A percentile compares a stretch with the other conserved stretches of the same genome.
phyloP scores from a whole-genome alignment of 129 eudicot genomes.

The Silybum marianum region DNA sequence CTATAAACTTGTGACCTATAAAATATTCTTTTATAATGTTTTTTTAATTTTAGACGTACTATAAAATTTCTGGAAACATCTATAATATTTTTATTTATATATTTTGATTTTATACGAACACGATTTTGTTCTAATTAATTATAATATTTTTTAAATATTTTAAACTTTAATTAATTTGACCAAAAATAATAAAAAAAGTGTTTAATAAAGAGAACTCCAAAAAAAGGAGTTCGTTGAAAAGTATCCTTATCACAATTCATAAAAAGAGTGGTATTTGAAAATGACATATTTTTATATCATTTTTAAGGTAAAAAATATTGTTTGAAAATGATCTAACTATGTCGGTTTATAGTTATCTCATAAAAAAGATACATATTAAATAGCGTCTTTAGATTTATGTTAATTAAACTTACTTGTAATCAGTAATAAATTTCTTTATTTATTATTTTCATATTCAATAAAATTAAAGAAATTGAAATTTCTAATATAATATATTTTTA shows the following conservation, averaged over 20 bases:
- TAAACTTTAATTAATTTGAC: neutral
- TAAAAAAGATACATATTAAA: neutral
- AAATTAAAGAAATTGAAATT: too few species aligned
- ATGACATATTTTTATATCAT: neutral
- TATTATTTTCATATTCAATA: too few species aligned
- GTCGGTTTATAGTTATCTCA: neutral
- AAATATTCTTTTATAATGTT: too few species aligned
- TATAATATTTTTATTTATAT: too few species aligned
- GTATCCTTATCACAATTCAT: neutral
- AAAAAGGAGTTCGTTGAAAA: neutral
- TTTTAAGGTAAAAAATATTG: neutral
- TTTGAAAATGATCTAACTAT: neutral
- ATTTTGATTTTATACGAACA: too few species aligned
- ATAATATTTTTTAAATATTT: neutral
- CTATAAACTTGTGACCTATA: too few species aligned
- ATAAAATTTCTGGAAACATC: too few species aligned
- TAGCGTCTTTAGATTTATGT: neutral
- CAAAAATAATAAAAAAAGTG: neutral
- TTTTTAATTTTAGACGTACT: too few species aligned
- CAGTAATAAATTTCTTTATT: neutral
- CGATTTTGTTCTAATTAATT: neutral
- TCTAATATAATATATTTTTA: too few species aligned
- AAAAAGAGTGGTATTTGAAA: neutral
- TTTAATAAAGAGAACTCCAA: neutral
- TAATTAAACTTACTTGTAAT: too few species aligned